Conservation (phyloP, 1,139 yeast species). For the Meyerozyma sp. region DNA sequence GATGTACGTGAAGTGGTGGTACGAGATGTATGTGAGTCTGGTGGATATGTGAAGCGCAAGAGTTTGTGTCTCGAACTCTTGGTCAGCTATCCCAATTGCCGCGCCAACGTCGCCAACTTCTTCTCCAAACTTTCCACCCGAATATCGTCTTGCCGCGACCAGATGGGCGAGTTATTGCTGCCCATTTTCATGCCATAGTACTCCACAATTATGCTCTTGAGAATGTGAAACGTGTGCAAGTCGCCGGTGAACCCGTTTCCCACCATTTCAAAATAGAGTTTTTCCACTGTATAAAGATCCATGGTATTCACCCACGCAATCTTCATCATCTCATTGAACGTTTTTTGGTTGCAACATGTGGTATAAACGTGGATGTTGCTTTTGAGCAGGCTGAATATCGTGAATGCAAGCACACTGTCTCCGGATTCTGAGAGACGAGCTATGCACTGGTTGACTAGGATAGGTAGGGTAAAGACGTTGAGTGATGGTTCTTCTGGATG, state of each 20-base stretch:
- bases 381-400: constrained; percentile 33
- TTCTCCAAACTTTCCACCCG: constrained; percentile 25
- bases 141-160: constrained; percentile 34
- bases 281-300: constrained; percentile 32
- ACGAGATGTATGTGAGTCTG: no score
- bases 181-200: constrained; percentile 33
- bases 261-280: constrained; percentile 31
- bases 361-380: constrained; percentile 29
- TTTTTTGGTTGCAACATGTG: constrained; percentile 35
- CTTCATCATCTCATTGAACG: constrained; percentile 36
- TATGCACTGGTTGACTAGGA: constrained; percentile 23
- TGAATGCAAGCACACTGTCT: constrained; percentile 33
- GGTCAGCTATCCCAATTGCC: constrained; percentile 4
- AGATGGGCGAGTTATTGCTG: constrained; percentile 18
- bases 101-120: constrained; percentile 10
- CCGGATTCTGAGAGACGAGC: not conserved
- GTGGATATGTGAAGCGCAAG: no score
- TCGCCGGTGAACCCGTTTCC: constrained; percentile 41
- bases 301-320: constrained; percentile 39
- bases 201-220: constrained; percentile 32
- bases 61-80: no score
- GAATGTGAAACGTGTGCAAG: constrained; percentile 27
- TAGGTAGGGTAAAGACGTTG: constrained; percentile 34
- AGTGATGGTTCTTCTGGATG: constrained; percentile 21
- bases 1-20: no score